Evolutionary conservation across 2,329 filamentous ascomycete genomes (phyloP).

Genomic region (Colletotrichum aenigma): DNA sequence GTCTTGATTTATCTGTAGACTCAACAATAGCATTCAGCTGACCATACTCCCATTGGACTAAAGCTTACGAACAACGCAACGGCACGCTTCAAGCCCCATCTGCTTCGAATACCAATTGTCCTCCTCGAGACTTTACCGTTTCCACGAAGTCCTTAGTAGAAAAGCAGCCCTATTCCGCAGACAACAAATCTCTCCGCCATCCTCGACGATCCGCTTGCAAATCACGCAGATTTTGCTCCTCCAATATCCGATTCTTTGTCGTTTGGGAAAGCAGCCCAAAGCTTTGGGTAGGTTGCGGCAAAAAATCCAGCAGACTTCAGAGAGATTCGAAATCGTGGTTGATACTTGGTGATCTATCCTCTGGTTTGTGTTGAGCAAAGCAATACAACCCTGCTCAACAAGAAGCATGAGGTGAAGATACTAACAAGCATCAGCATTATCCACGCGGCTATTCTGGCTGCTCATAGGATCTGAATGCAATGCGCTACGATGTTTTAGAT

Average conservation of each 20-base stretch:
- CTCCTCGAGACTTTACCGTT: background rate
- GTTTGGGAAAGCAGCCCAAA: fast-evolving
- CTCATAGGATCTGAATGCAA: fast-evolving
- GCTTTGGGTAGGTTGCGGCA: background rate
- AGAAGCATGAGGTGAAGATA: no score
- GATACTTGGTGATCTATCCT: fast-evolving
- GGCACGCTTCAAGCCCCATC: background rate
- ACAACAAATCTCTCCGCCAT: background rate
- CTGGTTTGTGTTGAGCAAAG: background rate
- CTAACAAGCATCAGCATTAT: background rate
- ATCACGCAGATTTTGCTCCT: background rate
- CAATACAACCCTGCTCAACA: background rate
- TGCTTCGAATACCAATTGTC: background rate
- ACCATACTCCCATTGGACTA: background rate
- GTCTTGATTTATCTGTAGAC: fast-evolving
- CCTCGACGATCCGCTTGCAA: background rate
- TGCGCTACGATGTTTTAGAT: background rate
- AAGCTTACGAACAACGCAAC: background rate
- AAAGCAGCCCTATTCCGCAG: background rate
- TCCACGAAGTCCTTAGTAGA: background rate
- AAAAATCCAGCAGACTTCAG: background rate
- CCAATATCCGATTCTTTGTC: background rate
- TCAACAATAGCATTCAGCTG: fast-evolving
- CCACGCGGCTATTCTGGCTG: background rate
- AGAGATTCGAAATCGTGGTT: background rate